Percentiles rank a stretch among this genome's conserved stretches.
phyloP scores from a whole-genome alignment of 108 stramenopile species.

The Fragilariopsis cylindrus region DNA sequence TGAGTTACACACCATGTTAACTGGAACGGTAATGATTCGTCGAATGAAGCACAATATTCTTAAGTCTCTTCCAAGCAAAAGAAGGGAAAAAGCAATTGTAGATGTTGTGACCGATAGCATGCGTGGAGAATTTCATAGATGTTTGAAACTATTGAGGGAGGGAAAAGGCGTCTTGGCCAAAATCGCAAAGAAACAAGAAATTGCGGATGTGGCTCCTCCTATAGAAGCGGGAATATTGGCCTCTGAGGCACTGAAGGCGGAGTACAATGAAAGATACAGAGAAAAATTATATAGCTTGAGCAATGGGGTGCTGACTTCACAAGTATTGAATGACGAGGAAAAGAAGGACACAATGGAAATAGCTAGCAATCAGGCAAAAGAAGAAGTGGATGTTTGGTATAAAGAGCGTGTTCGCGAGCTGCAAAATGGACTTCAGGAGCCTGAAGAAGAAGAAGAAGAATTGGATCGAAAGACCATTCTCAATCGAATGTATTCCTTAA shows the following conservation, averaged over 20 bases:
- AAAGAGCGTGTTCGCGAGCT: slow-evolving; percentile 22
- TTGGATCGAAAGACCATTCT: slow-evolving; percentile 62
- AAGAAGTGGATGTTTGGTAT: slow-evolving; percentile 23
- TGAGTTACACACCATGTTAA: slow-evolving; percentile 92
- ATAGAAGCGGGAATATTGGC: neutral
- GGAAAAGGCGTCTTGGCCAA: slow-evolving; percentile 76
- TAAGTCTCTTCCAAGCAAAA: slow-evolving; percentile 85
- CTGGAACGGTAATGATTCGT: slow-evolving; percentile 93
- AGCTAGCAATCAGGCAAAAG: neutral
- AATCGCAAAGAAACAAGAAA: slow-evolving; percentile 49
- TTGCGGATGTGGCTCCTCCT: neutral
- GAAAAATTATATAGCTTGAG: neutral
- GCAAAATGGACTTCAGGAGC: neutral
- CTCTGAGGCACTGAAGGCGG: neutral
- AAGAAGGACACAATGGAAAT: slow-evolving; percentile 2
- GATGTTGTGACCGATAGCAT: slow-evolving; percentile 47
- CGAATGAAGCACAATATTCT: slow-evolving; percentile 93
- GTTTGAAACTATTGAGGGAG: slow-evolving; percentile 56
- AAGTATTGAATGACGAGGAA: slow-evolving; percentile 10
- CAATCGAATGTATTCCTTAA: slow-evolving; percentile 80
- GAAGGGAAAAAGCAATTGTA: slow-evolving; percentile 67
- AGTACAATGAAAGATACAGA: slow-evolving; percentile 12
- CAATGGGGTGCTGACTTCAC: neutral
- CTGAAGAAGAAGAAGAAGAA: slow-evolving; percentile 25
- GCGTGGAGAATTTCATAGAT: slow-evolving; percentile 46